A percentile compares a stretch with the other conserved stretches of the same genome.
Conservation (phyloP, 768 basidiomycete genomes). For the Polyporus arcularius region DNA sequence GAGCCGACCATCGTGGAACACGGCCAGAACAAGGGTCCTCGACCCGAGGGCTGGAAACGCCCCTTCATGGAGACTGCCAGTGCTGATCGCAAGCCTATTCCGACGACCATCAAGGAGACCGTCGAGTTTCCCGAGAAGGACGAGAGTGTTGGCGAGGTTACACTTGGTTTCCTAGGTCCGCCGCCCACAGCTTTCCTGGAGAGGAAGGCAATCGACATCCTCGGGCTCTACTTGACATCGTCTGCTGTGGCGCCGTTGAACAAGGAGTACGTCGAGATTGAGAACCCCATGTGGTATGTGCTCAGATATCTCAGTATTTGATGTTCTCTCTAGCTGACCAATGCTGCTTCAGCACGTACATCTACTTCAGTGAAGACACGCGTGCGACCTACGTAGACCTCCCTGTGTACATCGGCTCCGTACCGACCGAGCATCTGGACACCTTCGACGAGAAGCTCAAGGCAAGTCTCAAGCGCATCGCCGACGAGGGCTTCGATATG, state of each 20-base stretch:
- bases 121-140: constrained; percentile 97
- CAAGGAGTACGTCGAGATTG: constrained; percentile 91
- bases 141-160: constrained; percentile 89
- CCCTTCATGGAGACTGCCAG: constrained; percentile 92
- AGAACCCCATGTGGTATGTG: constrained; percentile 81
- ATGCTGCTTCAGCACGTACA: constrained; percentile 60
- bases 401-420: constrained; percentile 77
- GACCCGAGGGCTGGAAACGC: constrained; percentile 84
- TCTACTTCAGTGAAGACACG: constrained; percentile 80
- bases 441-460: constrained; percentile 68
- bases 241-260: constrained; percentile 79
- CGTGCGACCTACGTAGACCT: constrained; percentile 74
- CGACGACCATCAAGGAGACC: constrained; percentile 53
- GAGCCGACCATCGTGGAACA: constrained; percentile 83
- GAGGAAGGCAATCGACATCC: constrained; percentile 80
- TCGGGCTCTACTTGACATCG: constrained; percentile 88
- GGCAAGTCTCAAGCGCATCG: constrained; percentile 68
- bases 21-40: constrained; percentile 66
- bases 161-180: constrained; percentile 80
- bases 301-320: not conserved
- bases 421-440: constrained; percentile 81
- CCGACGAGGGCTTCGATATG: constrained; percentile 83
- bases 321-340: not conserved
- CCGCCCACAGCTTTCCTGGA: constrained; percentile 68
- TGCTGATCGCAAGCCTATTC: constrained; percentile 55